Conservation (phyloP, 2,329 filamentous ascomycete species). For the Sarocladium kiliense region DNA sequence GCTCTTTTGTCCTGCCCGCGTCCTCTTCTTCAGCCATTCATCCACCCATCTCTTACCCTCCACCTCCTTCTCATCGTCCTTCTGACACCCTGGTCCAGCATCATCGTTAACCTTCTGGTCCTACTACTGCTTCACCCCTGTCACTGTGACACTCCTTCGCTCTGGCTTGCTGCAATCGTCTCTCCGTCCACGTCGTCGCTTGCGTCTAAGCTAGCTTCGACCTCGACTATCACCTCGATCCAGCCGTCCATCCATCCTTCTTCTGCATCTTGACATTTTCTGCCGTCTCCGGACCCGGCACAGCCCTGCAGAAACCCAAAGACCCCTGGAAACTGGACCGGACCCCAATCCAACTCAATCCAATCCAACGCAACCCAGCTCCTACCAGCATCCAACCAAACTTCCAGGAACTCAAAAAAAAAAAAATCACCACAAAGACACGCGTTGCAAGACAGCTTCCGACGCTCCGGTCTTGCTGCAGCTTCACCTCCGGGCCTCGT, state of each 20-base stretch:
- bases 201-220: constrained; percentile 3
- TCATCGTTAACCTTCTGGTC: neutral
- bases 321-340: neutral
- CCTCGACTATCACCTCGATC: neutral
- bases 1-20: too few relatives aligned
- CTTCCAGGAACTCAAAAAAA: neutral
- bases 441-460: neutral
- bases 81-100: neutral
- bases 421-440: neutral
- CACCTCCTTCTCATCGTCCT: neutral
- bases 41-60: neutral
- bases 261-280: neutral
- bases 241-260: neutral
- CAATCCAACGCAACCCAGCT: too few relatives aligned
- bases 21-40: neutral
- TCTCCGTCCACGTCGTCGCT: neutral
- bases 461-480: neutral
- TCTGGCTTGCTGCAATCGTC: constrained; percentile 6
- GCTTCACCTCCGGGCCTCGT: neutral
- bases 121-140: neutral
- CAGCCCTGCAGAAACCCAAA: neutral
- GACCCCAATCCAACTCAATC: too few relatives aligned
- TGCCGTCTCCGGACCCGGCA: neutral
- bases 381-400: neutral
- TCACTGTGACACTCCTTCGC: neutral